Base-by-base conservation (phyloP, 2,329 filamentous ascomycete genomes). In the Ophiostoma tasmaniense region DNA sequence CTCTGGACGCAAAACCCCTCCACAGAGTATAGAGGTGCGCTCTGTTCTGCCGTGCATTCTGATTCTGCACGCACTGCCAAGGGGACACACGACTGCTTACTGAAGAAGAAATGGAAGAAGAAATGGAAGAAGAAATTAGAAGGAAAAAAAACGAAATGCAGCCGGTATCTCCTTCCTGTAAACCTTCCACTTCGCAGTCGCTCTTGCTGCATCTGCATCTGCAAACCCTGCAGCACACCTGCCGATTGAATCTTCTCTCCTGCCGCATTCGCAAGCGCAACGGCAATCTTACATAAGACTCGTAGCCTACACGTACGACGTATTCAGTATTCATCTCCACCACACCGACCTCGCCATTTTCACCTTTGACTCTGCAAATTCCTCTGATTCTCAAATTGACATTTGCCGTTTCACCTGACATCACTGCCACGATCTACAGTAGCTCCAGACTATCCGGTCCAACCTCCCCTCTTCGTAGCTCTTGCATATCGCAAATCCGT, bases 261-360 rank as follows among this genome's bases (percentile, higher is more conserved):
- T n/a, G 17, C 42, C 17, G 42, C 17, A 45, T 45, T 45, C 42
- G 42, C 42, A 20, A 7, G 25, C 28, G 33, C 33, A 33, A 33
- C 33, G 33, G 33, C 33, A 25, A 28, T 22, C 22, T 55, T 55
- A 55, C 50, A 55, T 55, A 55, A 55, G 50, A 17, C 22, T 25
- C 25, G 8, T 25, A 25, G 13, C 11, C 50, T 55, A 52, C 50
- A 52, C 50, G 50, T 55, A 55, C 50, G 50, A 13, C 42, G 50
- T 55, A 55, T 52, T 3, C 33, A n/a, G 50, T 55, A 55, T 17
- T 25, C 10, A 39, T 55, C 66, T 68, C 69, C 64, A 30, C 25
- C n/a, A 50, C 69, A 68, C 69, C 69, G 69, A 70, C 69, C 69
- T 70, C 66, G 69, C 64, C 69, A 68, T 66, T 70, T 70, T 70